Percentiles rank a stretch among this genome's conserved stretches.
Conservation (phyloP, 352 stramenopile species). For the Lagenidium sp. region DNA sequence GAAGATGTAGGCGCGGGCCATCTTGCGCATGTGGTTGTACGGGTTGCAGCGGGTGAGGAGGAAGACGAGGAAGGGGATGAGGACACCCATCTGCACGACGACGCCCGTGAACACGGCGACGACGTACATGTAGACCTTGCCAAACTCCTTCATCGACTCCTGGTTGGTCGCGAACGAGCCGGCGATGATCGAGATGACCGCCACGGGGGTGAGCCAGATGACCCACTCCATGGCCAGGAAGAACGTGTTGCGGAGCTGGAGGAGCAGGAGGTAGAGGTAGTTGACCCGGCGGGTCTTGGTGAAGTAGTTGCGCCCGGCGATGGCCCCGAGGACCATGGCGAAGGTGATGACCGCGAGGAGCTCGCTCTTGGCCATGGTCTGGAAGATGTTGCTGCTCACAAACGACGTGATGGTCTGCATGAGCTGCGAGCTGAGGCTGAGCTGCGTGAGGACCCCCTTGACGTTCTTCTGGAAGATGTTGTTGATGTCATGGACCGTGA, state of each 20-base stretch:
- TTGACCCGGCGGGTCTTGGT: slow-evolving; percentile 48
- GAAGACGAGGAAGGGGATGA: slow-evolving; percentile 60
- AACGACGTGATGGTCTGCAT: slow-evolving; percentile 45
- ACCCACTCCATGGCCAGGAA: slow-evolving; percentile 64
- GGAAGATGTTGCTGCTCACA: slow-evolving; percentile 60
- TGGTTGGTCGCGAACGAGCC: slow-evolving; percentile 48
- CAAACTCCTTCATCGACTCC: slow-evolving; percentile 19
- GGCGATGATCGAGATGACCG: slow-evolving; percentile 55
- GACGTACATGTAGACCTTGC: slow-evolving; percentile 48
- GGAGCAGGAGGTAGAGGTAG: slow-evolving; percentile 52
- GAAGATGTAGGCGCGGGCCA: slow-evolving; percentile 62
- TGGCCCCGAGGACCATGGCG: slow-evolving; percentile 48
- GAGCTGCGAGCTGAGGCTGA: slow-evolving; percentile 53
- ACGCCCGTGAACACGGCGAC: slow-evolving; percentile 30
- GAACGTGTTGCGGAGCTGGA: slow-evolving; percentile 66
- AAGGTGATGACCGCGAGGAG: slow-evolving; percentile 62
- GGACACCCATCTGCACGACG: slow-evolving; percentile 37
- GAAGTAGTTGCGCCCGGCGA: slow-evolving; percentile 49
- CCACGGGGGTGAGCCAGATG: slow-evolving; percentile 52
- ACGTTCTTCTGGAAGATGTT: slow-evolving; percentile 27
- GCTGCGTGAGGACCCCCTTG: slow-evolving; percentile 21
- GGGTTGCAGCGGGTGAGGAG: slow-evolving; percentile 56
- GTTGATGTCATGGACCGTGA: slow-evolving; percentile 40
- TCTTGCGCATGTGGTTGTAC: slow-evolving; percentile 61
- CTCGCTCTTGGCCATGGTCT: slow-evolving; percentile 31